phyloP scores from a whole-genome alignment of 345 rosid species.

The Xanthoceras sorbifolium region DNA sequence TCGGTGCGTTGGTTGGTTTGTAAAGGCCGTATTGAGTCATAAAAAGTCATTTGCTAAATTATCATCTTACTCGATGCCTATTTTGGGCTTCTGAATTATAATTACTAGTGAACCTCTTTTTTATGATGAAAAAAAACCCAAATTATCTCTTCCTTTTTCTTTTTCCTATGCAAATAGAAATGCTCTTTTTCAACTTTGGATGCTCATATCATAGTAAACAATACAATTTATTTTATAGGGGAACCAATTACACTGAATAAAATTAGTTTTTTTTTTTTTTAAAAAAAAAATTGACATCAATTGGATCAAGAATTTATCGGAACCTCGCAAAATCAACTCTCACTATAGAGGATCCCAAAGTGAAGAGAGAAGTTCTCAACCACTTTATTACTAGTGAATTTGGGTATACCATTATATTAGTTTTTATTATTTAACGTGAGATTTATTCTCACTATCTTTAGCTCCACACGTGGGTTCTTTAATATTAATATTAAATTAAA shows the following conservation, averaged over 20 bases:
- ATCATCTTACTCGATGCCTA: neutral
- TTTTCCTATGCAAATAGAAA: neutral
- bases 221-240: neutral
- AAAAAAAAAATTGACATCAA: no score
- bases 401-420: no score
- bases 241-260: neutral
- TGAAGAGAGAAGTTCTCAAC: no score
- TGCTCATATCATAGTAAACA: neutral
- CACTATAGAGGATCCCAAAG: no score
- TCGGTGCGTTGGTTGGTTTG: neutral
- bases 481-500: no score
- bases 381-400: no score
- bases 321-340: no score
- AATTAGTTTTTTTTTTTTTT: neutral
- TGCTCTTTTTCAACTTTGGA: constrained; percentile 6
- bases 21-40: neutral
- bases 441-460: no score
- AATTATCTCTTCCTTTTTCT: constrained; percentile 1
- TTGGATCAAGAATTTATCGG: no score
- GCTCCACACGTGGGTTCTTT: no score
- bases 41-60: neutral
- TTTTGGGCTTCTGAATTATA: neutral
- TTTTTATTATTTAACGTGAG: no score
- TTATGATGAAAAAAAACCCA: neutral
- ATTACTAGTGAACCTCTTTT: neutral